Evolutionary conservation across 495 filamentous ascomycete species (phyloP), one percentile per base, ranked within the genome.

Genomic region (Diplogelasinospora grovesii): DNA sequence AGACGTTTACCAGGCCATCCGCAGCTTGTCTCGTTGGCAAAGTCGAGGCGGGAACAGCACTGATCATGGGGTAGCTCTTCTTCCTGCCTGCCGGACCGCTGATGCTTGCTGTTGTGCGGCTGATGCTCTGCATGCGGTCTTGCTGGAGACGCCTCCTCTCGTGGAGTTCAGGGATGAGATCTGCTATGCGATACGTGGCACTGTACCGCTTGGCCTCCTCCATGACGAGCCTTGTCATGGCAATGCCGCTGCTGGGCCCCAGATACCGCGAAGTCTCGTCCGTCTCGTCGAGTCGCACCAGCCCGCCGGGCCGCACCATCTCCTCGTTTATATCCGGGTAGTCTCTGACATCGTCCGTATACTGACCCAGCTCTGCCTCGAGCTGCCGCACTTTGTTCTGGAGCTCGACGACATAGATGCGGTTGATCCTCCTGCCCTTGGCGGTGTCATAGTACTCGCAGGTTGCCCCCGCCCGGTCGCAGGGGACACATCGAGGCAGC

Each of bases 371-470:
- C 55, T 94, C 81, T 41, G 74, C 76, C 63, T 95, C 86, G 28
- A 95, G 71, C 26, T 66, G 67, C 30, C 82, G 82, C 25, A 93
- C 86, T 52, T 77, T 85, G 41, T 86, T 82, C 53, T 92, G 86
- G 9, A 97, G 74, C 43, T 79, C 80, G 30, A 95, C 81, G 29
- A 97, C 89, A 68, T 95, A 95, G 45, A 75, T 81, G 36, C 90
- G 77, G 32, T 85, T 78, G 46, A 95, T 83, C 45, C 78, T 86
- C 48, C 69, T 74, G 47, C 78, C 77, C 58, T 86, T 86, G 32
- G 83, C 71, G 2, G 87, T 83, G 60, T 97, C 90, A 61, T 79
- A 95, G 65, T 95, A 97, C 50, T 94, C 89, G 70, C 90, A 97
- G 43, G 74, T 73, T 26, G 86, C 81, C 51, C 88, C 88, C 43